A percentile compares a stretch with the other conserved stretches of the same genome.
phyloP scores from a whole-genome alignment of 2,329 filamentous ascomycete species.

The Penicillium sp. region DNA sequence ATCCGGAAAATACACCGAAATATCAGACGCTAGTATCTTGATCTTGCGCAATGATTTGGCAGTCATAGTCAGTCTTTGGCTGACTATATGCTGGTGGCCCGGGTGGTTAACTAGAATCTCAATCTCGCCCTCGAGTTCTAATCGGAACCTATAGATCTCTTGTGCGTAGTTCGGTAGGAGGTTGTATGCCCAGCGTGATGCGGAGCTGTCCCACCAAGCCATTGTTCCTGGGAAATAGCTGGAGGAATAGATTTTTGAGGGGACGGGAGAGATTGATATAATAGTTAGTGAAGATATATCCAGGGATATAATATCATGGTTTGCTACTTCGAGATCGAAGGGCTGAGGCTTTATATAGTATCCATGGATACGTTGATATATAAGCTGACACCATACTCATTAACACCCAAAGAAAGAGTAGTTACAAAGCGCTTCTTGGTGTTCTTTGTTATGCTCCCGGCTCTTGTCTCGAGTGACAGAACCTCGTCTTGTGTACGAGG shows the following conservation, averaged over 20 bases:
- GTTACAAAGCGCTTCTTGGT: neutral
- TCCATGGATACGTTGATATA: neutral
- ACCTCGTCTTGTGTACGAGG: neutral
- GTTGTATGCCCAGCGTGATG: neutral
- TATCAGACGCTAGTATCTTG: neutral
- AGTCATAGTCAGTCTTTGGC: neutral
- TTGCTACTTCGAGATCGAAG: neutral
- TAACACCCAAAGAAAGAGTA: neutral
- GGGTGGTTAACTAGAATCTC: neutral
- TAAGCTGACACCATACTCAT: neutral
- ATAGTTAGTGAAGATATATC: neutral
- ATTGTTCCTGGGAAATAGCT: neutral
- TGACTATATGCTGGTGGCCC: neutral
- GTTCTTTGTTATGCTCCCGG: neutral
- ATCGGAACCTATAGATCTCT: neutral
- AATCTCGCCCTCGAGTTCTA: neutral
- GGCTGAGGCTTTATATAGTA: neutral
- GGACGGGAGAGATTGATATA: neutral
- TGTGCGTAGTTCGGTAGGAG: neutral
- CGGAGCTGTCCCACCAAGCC: neutral
- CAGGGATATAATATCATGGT: neutral
- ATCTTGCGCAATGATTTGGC: neutral
- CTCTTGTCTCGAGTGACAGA: neutral
- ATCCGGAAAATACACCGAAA: neutral
- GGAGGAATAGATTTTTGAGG: fast-evolving